Base-by-base conservation (phyloP, 306 rosid species). In the Arachis stenosperma region DNA sequence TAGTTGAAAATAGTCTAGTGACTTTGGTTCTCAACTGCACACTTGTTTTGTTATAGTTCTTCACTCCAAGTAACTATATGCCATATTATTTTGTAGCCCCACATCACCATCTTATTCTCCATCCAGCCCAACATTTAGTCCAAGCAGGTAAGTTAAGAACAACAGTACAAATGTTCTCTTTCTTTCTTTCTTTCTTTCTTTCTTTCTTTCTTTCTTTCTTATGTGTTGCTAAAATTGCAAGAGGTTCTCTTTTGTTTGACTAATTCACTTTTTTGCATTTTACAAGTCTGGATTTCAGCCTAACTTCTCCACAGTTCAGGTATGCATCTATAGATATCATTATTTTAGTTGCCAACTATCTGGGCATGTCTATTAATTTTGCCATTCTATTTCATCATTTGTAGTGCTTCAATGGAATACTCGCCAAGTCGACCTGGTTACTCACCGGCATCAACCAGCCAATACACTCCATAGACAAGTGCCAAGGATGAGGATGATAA, bases 401-500 rank as follows among this genome's bases (percentile, higher is more conserved):
- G 75, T 88, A 94, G 99, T 82, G 96, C 95, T 30, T 89, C 96
- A 81, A 89, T 95, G 15, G 98, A 97, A 42, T 94, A 94, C 82
- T 94, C 98, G 9, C 98, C 98, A 17, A 91, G 96, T 71, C 97
- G 90, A 81, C 98, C 99, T 65, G 97, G 99, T 52, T 94, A 94
- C 85, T 94, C 97, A 2, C 98, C 97, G 6, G 85, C 98, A 7
- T 94, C 97, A 27, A 86, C 96, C 47, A 89, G 98, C 84, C 94
- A 90, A 77, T 93, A 90, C 90, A 90, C 98, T 46, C 92, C 98
- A 4, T 96, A 89, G 85, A 90, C 92, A 3, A 86, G 81, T 59
- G 90, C 83, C 76, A 85, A 88, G 75, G 93, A 90, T 83, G 91
- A 86, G 75, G 93, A 90, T 83, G 91, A 86, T 60, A 71, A 17